These are phyloP conservation scores for Thelonectria olida DNA, from an alignment of 2,329 filamentous ascomycete genomes.

Conservation along the genomic window DNA sequence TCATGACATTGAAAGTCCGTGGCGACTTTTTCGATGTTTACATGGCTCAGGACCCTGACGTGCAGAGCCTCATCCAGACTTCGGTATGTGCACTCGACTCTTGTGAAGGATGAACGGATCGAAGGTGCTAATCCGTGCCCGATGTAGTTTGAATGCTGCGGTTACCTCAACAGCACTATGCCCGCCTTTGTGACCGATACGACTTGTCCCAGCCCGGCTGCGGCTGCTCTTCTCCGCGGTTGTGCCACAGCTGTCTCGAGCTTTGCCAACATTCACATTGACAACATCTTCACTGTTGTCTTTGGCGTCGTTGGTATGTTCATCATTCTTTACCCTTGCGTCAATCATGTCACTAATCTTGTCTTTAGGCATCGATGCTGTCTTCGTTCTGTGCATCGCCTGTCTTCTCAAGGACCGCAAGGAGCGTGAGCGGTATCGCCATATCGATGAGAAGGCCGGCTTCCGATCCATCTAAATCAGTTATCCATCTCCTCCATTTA, in stretches of 20 bases:
- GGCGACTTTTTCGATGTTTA: conserved; percentile 70
- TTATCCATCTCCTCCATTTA: not conserved
- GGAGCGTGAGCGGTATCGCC: conserved; percentile 79
- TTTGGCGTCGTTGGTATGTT: conserved; percentile 78
- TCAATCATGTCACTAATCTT: conserved; percentile 6
- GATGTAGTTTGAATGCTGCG: conserved; percentile 79
- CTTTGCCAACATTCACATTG: conserved; percentile 76
- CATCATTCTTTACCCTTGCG: not conserved
- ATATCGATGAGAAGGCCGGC: conserved; percentile 83
- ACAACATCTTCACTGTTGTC: conserved; percentile 79
- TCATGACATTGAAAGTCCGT: conserved; percentile 75
- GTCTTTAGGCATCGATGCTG: conserved; percentile 64
- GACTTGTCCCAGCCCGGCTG: conserved; percentile 74
- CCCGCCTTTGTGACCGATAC: conserved; percentile 76
- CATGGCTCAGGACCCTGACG: conserved; percentile 60
- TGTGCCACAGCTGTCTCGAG: conserved; percentile 74
- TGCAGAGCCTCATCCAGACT: conserved; percentile 76
- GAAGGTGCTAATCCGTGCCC: not conserved
- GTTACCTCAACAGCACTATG: conserved; percentile 77
- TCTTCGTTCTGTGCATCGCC: conserved; percentile 75
- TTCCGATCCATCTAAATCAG: conserved; percentile 56
- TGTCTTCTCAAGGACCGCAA: conserved; percentile 84
- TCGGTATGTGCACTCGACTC: conserved; percentile 57
- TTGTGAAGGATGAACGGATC: not conserved
- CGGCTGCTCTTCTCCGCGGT: conserved; percentile 74